Evolutionary conservation across 2,329 filamentous ascomycete species (phyloP), one percentile per base, ranked within the genome.

Genomic region (Aspergillus sp.): DNA sequence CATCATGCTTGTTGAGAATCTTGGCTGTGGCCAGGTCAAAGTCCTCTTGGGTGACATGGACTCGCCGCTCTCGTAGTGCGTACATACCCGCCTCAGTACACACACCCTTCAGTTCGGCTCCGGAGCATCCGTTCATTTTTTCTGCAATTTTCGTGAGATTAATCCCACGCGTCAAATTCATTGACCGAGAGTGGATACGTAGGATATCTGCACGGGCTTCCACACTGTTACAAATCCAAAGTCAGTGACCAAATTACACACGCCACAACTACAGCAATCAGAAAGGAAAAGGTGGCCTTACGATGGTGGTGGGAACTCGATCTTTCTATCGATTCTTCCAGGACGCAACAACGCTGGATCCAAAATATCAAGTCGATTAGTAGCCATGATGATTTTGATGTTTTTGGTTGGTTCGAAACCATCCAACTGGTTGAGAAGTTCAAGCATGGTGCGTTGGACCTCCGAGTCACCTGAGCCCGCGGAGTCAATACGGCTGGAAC

Each of bases 321-420:
- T 98, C 83, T 98, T 98, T 70, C 95, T 86, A 82, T 99, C 95
- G 76, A 99, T 98, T 70, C 95, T 90, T 52, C 95, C 95, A n/a
- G 95, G 95, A 68, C 95, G 89, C 66, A 99, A 83, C 45, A 99
- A 84, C 1, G 95, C 95, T 2, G 95, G 95, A 75, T 99, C 95
- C 47, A 99, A 86, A 64, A 99, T 98, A 70, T 99, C 95, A 63
- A 99, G 85, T 74, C 95, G 90, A 79, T 99, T 99, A 49, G 95
- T 99, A 55, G 95, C 95, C 93, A 99, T 99, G 80, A 99, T 96
- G 76, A 99, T 91, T 79, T 99, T 99, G 87, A 99, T 99, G 79
- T 98, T 98, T 83, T 99, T 99, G 47, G 93, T 98, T 6, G 95
- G 95, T 79, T 98, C 95, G 77, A 99, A 99, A 51, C 95, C 95